Base-by-base conservation (phyloP, 305 asterid species). In the Euphrasia arctica region DNA sequence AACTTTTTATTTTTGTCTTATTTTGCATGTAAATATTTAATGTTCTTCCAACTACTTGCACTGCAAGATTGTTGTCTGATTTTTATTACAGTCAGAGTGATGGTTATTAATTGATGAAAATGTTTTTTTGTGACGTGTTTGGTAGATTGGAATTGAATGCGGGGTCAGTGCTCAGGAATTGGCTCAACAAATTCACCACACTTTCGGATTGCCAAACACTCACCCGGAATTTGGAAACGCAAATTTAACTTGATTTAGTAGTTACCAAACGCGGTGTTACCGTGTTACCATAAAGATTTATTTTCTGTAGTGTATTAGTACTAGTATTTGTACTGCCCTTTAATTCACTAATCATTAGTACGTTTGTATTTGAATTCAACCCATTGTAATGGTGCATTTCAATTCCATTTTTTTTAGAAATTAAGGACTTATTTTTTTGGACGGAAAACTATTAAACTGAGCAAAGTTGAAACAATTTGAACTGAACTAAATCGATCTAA, bases 131-230 rank as follows among this genome's bases (percentile, higher is more conserved):
- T 74, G 29, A 42, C 25, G 18, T 70, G 42, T 69, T 68, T 64
- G 70, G 63, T 65, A 91, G 98, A 83, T 92, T 61, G 97, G 97
- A 64, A 92, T 92, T 69, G 96, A 92, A 69, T 92, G 98, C 89
- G 90, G 87, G 70, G 91, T 92, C 3, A 92, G 98, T 66, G 98
- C 97, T 0, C 95, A 92, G 56, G 98, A 92, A 47, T 74, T 92
- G 75, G 98, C 97, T 29, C 86, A 85, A 25, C 91, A 84, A 66
- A 83, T 92, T 75, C 98, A 87, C 80, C 88, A 79, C 70, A 89
- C 98, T 39, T 92, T 92, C 81, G 80, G 87, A 27, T 11, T 14
- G 39, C 22, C 57, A 51, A 51, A 51, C 57, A 14, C 57, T 51
- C 9, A 1, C 27, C 27, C 18, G 57, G 58, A 54, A 2, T 54